Percentiles rank a stretch among this genome's conserved stretches.
Evolutionary conservation across 129 eudicot genomes (phyloP).

Genomic region (Tagetes patula): DNA sequence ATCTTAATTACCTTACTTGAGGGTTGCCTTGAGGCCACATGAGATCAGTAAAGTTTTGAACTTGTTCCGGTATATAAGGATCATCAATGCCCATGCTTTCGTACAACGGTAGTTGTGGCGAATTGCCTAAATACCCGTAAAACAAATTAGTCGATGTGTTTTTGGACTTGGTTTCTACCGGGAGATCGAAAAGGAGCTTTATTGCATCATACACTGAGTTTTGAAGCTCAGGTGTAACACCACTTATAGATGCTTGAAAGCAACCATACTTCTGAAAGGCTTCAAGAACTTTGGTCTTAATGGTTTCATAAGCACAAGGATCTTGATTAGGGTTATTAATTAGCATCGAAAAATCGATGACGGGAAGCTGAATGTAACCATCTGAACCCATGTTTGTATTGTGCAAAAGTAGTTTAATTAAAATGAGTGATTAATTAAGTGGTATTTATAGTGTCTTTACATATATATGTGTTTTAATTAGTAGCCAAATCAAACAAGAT

Average conservation of each 20-base stretch:
- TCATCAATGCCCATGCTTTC: conserved; percentile 67
- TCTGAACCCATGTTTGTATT: conserved; percentile 47
- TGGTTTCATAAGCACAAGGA: conserved; percentile 37
- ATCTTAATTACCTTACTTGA: conserved; percentile 37
- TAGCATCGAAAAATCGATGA: conserved; percentile 43
- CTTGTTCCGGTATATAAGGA: conserved; percentile 27
- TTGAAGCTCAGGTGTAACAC: conserved; percentile 40
- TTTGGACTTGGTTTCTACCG: conserved; percentile 47
- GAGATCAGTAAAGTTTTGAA: conserved; percentile 37
- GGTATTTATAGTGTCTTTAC: conserved; percentile 6
- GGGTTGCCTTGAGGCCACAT: conserved; percentile 69
- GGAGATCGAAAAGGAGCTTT: conserved; percentile 55
- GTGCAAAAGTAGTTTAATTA: neutral
- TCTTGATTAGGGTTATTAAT: conserved; percentile 34
- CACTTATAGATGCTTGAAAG: conserved; percentile 55
- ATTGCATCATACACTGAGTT: conserved; percentile 35
- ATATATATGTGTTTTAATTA: no score
- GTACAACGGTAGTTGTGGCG: conserved; percentile 50
- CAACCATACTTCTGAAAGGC: conserved; percentile 67
- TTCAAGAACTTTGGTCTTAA: conserved; percentile 44
- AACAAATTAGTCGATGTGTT: conserved; percentile 48
- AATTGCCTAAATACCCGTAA: conserved; percentile 64
- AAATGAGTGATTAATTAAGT: neutral
- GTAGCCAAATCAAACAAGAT: no score
- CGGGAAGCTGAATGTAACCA: conserved; percentile 49